Conservation (phyloP, 257 asterid genomes). For the Salvia hispanica region DNA sequence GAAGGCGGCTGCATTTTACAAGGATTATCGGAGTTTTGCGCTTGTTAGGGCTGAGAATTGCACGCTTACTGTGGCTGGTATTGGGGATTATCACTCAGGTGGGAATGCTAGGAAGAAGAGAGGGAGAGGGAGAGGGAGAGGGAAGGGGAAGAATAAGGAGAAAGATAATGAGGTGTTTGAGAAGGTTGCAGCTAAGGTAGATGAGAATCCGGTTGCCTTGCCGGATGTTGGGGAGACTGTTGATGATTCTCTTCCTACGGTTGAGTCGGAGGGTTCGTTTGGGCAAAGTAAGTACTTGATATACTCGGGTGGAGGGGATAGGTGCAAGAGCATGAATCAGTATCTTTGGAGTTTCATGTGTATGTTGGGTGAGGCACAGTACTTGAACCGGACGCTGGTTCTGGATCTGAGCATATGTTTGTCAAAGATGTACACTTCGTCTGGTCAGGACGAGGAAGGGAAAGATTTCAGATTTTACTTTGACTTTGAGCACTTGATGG, state of each 20-base stretch:
- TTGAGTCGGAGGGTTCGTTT: slow-evolving; percentile 73
- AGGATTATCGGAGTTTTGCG: slow-evolving; percentile 78
- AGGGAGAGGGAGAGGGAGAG: slow-evolving; percentile 29
- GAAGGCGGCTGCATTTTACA: slow-evolving; percentile 75
- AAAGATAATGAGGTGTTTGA: slow-evolving; percentile 48
- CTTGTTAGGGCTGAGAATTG: slow-evolving; percentile 63
- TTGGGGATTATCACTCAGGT: slow-evolving; percentile 93
- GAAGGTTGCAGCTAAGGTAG: slow-evolving; percentile 37
- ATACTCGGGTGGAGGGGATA: slow-evolving; percentile 86
- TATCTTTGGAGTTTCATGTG: slow-evolving; percentile 96
- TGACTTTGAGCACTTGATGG: slow-evolving; percentile 92
- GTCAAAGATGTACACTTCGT: slow-evolving; percentile 75
- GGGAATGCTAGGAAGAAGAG: slow-evolving; percentile 80
- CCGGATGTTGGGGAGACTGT: slow-evolving; percentile 89
- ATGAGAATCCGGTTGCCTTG: slow-evolving; percentile 44
- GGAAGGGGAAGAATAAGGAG: slow-evolving; percentile 35
- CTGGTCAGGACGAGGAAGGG: slow-evolving; percentile 90
- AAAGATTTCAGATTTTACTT: slow-evolving; percentile 86
- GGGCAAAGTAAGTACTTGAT: slow-evolving; percentile 69
- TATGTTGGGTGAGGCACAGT: slow-evolving; percentile 92
- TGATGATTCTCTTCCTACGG: slow-evolving; percentile 75
- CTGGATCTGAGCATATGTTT: slow-evolving; percentile 82
- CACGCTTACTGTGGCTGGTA: slow-evolving; percentile 64
- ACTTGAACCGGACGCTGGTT: slow-evolving; percentile 75
- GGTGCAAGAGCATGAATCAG: slow-evolving; percentile 95